These are phyloP conservation scores for Diaporthe vaccinii DNA, from an alignment of 2,329 filamentous ascomycete genomes.

Conservation along the genomic window DNA sequence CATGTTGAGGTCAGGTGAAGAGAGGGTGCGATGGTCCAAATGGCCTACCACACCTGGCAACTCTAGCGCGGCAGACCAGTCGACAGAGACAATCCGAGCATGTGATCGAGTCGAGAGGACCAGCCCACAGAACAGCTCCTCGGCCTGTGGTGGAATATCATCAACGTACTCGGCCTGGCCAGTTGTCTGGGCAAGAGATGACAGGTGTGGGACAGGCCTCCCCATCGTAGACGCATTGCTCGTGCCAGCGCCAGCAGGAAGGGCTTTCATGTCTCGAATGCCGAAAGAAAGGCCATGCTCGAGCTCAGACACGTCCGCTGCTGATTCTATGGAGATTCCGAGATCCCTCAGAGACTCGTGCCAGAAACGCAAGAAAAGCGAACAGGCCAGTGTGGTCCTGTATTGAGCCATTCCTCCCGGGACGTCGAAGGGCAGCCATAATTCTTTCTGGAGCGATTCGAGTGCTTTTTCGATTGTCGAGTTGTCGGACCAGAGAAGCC, in stretches of 20 bases:
- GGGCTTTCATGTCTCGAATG: neutral
- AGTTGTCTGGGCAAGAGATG: constrained; percentile 92
- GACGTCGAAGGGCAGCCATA: constrained; percentile 88
- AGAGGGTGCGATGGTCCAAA: constrained; percentile 84
- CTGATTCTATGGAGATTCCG: neutral
- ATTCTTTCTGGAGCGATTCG: constrained; percentile 87
- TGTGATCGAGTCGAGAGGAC: constrained; percentile 22
- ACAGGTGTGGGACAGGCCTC: constrained; percentile 85
- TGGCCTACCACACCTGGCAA: constrained; percentile 54
- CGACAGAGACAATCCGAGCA: constrained; percentile 6
- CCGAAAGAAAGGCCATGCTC: constrained; percentile 4
- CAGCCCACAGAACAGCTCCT: constrained; percentile 88
- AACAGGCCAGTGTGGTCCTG: constrained; percentile 86
- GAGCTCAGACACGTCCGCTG: neutral
- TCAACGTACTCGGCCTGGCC: constrained; percentile 97
- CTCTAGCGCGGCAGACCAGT: constrained; percentile 2
- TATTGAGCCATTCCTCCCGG: constrained; percentile 99
- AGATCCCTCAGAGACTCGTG: constrained; percentile 11
- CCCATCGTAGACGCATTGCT: constrained; percentile 80
- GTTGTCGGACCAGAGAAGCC: constrained; percentile 83
- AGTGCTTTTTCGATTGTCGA: constrained; percentile 89
- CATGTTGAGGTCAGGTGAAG: constrained; percentile 84
- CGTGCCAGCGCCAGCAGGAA: constrained; percentile 62
- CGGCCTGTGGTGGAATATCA: constrained; percentile 87
- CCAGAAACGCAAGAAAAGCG: constrained; percentile 98